Evolutionary conservation across 192 early-diverging fungal genomes (phyloP).

Genomic region (Mortierella antarctica): DNA sequence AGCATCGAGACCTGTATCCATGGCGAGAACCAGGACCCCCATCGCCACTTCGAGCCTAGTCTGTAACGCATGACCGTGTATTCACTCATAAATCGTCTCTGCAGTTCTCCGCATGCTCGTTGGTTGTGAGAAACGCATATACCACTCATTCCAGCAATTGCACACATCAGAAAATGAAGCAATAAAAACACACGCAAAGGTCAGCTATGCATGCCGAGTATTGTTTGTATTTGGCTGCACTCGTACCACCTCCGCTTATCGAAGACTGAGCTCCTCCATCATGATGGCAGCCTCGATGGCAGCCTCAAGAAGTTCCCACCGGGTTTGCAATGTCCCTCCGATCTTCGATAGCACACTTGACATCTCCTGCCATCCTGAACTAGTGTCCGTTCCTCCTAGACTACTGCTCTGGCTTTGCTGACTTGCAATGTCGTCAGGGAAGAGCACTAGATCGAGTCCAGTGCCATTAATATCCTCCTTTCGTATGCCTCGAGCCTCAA

Average conservation of each 20-base stretch:
- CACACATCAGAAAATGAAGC: too few relatives aligned
- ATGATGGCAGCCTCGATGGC: slow-evolving; percentile 33
- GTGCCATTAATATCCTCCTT: slow-evolving; percentile 32
- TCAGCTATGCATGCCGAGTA: too few relatives aligned
- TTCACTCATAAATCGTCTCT: too few relatives aligned
- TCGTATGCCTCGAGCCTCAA: slow-evolving; percentile 33
- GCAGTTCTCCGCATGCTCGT: too few relatives aligned
- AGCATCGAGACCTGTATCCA: slow-evolving; percentile 68
- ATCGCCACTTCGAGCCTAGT: slow-evolving; percentile 27
- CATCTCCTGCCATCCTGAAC: slow-evolving; percentile 42
- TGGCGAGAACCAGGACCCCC: slow-evolving; percentile 37
- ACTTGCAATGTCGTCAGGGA: slow-evolving; percentile 1
- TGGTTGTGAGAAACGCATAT: too few relatives aligned
- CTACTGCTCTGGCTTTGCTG: neutral
- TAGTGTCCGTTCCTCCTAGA: neutral
- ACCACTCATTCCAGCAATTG: too few relatives aligned
- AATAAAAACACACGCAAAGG: too few relatives aligned
- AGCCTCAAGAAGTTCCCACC: slow-evolving; percentile 37
- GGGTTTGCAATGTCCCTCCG: slow-evolving; percentile 30
- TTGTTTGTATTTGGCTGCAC: too few relatives aligned
- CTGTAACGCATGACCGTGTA: neutral
- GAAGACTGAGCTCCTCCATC: slow-evolving; percentile 28
- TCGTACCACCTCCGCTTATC: neutral
- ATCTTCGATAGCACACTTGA: slow-evolving; percentile 7
- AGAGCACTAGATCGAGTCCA: slow-evolving; percentile 21